Conservation (phyloP, 805 yeast species). For the fission yeast (Schizosaccharomyces pombe) region DNA sequence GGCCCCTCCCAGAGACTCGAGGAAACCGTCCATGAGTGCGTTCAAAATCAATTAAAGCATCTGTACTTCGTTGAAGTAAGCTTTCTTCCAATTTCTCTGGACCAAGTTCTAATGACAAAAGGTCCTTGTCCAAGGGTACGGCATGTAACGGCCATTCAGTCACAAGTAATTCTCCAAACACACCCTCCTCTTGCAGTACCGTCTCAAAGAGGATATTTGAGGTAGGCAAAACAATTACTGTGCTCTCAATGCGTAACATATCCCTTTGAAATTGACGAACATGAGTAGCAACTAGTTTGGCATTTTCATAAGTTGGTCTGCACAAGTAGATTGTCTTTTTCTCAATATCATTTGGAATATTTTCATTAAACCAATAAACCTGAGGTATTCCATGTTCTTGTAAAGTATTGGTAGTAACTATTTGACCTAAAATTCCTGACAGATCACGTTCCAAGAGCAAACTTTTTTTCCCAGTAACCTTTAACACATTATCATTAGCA, state of each 20-base stretch:
- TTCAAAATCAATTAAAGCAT: not conserved
- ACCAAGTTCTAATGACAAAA: conserved; percentile 22
- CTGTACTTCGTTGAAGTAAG: conserved; percentile 15
- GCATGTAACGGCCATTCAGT: conserved; percentile 24
- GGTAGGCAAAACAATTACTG: conserved; percentile 13
- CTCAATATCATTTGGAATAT: conserved; percentile 9
- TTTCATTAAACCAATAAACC: conserved; percentile 23
- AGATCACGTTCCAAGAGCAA: conserved; percentile 25
- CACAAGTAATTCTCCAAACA: conserved; percentile 21
- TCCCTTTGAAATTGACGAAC: not conserved
- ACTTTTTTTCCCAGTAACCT: conserved; percentile 14
- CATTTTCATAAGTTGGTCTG: conserved; percentile 10
- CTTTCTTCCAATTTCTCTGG: conserved; percentile 18
- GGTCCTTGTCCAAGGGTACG: conserved; percentile 20
- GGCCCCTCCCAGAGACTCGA: not conserved
- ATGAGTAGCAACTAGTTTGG: conserved; percentile 4
- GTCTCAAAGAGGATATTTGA: conserved; percentile 12
- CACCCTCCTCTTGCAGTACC: conserved; percentile 17
- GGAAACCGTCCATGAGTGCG: not conserved
- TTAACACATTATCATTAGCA: not conserved
- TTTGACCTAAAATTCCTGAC: conserved; percentile 27
- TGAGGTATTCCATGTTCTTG: conserved; percentile 28
- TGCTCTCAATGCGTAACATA: conserved; percentile 9
- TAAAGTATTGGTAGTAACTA: conserved; percentile 32
- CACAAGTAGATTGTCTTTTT: conserved; percentile 12